phyloP scores from a whole-genome alignment of 2,329 filamentous ascomycete species.

The Penicillium sp. region DNA sequence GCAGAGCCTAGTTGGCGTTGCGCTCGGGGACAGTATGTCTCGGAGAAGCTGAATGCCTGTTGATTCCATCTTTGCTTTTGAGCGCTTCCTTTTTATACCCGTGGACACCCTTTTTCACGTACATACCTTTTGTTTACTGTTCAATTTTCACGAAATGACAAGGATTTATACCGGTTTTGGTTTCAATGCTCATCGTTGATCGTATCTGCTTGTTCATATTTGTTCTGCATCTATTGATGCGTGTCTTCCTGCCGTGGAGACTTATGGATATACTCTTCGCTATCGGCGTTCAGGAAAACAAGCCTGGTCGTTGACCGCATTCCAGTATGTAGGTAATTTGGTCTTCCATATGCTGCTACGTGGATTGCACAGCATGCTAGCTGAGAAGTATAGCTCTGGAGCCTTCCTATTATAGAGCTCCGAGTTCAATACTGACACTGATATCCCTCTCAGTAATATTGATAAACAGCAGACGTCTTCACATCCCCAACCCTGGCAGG shows the following conservation, averaged over 20 bases:
- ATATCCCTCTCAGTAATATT: background rate
- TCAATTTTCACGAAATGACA: constrained; percentile 2
- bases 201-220: constrained; percentile 3
- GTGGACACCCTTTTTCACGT: background rate
- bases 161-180: constrained; percentile 3
- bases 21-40: constrained; percentile 27
- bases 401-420: too few species aligned
- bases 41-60: constrained; percentile 21
- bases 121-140: background rate
- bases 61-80: background rate
- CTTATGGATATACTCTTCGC: background rate
- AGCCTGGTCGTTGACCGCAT: background rate
- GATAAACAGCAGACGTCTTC: background rate
- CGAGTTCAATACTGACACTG: background rate
- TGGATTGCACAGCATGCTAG: constrained; percentile 1
- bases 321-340: background rate
- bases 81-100: background rate
- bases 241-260: background rate
- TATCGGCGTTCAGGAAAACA: background rate
- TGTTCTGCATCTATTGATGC: background rate
- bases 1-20: constrained; percentile 36
- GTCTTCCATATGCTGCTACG: constrained; percentile 1
- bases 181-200: constrained; percentile 2
- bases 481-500: background rate
- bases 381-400: background rate